Evolutionary conservation across 2,329 filamentous ascomycete genomes (phyloP), one percentile per base, ranked within the genome.

Genomic region (Talaromyces sp.): DNA sequence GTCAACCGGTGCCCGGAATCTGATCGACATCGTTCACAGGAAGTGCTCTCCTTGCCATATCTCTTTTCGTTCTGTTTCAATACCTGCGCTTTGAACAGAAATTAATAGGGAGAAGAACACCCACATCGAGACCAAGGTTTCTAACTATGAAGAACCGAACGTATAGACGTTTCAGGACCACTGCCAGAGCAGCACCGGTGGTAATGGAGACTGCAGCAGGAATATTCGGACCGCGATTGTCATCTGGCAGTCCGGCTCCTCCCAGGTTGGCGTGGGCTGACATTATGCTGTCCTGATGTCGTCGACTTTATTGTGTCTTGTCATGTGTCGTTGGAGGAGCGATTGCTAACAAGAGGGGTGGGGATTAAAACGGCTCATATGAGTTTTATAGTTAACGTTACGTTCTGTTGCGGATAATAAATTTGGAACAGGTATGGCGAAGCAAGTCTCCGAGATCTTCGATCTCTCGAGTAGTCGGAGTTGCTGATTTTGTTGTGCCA

Each of bases 101-200:
- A 15, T 22, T 1, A 17, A 8, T 15, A 51, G 22, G 11, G 6
- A 17, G 47, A 29, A 29, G 25, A 59, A 47, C 17, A 63, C 66
- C 58, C 29, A 69, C 67, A 64, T 71, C 70, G 45, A 70, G 47
- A 6, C 70, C 69, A 53, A 68, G 61, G 61, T 69, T 70, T 17
- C 63, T 65, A 60, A 71, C 70, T 10, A 71, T 59, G 36, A 68
- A 69, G 1, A 67, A 19, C 10, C 71, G 70, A n/a, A 72, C 71
- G 54, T 72, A 72, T 58, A 71, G 62, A n/a, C 69, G 67, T 11
- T 67, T 66, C 27, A 70, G 25, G 4, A 70, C 69, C 15, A 61
- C 61, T 29, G 17, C 58, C 29, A 61, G 43, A 4, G 58, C 58
- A 38, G 29, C 25, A 40, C 27, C 25, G 58, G 58, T 61, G 10